phyloP scores from a whole-genome alignment of 164 flowering plant genomes.

The Buxus sempervirens region DNA sequence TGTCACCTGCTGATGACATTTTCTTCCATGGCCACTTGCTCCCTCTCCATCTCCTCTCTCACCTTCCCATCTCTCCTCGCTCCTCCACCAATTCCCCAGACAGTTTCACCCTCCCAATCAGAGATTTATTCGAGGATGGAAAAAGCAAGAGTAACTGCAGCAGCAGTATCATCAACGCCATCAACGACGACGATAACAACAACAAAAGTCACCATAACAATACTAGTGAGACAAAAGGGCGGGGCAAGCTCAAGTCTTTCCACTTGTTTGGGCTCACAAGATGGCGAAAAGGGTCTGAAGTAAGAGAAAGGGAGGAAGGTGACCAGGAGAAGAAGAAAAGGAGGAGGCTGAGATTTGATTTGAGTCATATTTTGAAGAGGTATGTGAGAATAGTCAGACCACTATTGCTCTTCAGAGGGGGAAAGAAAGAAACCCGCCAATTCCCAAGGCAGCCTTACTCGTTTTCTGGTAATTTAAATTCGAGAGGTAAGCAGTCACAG shows the following conservation, averaged over 20 bases:
- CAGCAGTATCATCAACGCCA: background rate
- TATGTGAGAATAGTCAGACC: constrained; percentile 60
- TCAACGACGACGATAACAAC: constrained; percentile 5
- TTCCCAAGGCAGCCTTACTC: constrained; percentile 42
- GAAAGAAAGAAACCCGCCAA: constrained; percentile 30
- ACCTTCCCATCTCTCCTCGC: constrained; percentile 65
- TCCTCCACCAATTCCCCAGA: constrained; percentile 66
- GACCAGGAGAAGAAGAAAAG: constrained; percentile 26
- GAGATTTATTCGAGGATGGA: constrained; percentile 26
- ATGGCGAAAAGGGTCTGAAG: constrained; percentile 43
- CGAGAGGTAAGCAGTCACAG: constrained; percentile 29
- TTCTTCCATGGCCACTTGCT: constrained; percentile 95
- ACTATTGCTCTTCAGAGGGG: constrained; percentile 36
- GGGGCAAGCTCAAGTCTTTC: constrained; percentile 57
- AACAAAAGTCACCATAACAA: background rate
- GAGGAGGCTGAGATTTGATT: constrained; percentile 42
- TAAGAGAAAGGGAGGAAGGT: constrained; percentile 12
- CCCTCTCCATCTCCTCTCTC: constrained; percentile 80
- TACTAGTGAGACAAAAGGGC: constrained; percentile 18
- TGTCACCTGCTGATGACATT: constrained; percentile 87
- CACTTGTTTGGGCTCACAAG: constrained; percentile 45
- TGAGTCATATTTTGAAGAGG: constrained; percentile 48
- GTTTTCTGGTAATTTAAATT: constrained; percentile 40
- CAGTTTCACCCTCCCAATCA: constrained; percentile 53
- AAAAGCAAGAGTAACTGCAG: constrained; percentile 13